A percentile compares a stretch with the other conserved stretches of the same genome.
These are phyloP conservation scores for Hibiscus tridactylites DNA, from an alignment of 345 rosid species.

Conservation along the genomic window DNA sequence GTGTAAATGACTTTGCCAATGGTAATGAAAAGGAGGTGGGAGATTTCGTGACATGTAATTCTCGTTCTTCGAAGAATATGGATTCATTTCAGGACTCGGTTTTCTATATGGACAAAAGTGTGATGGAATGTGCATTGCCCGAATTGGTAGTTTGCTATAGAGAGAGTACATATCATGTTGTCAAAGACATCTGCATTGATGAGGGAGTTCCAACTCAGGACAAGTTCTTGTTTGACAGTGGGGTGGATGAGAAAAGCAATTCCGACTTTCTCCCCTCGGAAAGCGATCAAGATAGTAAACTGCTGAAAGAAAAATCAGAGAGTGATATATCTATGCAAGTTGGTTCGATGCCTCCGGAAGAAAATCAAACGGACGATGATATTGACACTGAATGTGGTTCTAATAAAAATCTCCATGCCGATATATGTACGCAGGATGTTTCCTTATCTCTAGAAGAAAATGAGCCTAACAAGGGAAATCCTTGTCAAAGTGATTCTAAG, in stretches of 20 bases:
- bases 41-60: constrained; percentile 14
- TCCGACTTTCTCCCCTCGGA: constrained; percentile 16
- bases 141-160: constrained; percentile 67
- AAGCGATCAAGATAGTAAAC: constrained; percentile 14
- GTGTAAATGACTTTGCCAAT: constrained; percentile 11
- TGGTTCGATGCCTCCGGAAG: neutral
- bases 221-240: constrained; percentile 41
- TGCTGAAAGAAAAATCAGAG: constrained; percentile 11
- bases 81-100: constrained; percentile 31
- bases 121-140: constrained; percentile 43
- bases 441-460: constrained; percentile 2
- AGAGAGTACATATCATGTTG: constrained; percentile 42
- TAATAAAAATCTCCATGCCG: constrained; percentile 6
- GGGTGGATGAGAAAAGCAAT: constrained; percentile 19
- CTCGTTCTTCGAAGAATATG: constrained; percentile 12
- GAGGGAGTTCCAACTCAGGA: constrained; percentile 56
- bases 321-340: constrained; percentile 7
- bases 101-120: constrained; percentile 48
- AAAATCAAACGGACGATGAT: neutral
- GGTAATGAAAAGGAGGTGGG: constrained; percentile 17
- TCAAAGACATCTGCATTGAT: constrained; percentile 81
- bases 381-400: neutral
- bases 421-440: constrained; percentile 2
- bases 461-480: constrained; percentile 17
- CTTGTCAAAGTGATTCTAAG: constrained; percentile 10